Percentiles rank a stretch among this genome's conserved stretches.
Evolutionary conservation across 2,329 filamentous ascomycete genomes (phyloP).

Genomic region (Dryadomyces quercivorus): DNA sequence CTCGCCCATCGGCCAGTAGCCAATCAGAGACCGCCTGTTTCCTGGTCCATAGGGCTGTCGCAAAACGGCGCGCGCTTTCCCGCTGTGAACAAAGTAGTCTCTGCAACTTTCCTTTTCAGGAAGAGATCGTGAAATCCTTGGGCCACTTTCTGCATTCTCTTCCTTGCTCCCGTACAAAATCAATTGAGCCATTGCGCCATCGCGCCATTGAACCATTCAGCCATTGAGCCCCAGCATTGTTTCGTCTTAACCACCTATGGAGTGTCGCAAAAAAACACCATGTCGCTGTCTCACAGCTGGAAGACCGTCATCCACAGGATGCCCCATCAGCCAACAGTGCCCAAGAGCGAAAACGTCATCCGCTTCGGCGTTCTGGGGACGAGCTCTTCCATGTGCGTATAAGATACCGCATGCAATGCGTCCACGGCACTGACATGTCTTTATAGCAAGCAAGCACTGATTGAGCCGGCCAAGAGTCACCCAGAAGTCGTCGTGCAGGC

Average conservation of each 20-base stretch:
- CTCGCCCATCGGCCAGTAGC: too few relatives aligned
- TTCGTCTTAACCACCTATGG: background rate
- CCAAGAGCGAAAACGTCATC: slow-evolving; percentile 16
- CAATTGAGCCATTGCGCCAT: too few relatives aligned
- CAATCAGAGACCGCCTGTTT: too few relatives aligned
- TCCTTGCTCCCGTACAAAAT: too few relatives aligned
- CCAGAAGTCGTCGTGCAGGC: slow-evolving; percentile 39
- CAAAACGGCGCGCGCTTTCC: too few relatives aligned
- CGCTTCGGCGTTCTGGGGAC: slow-evolving; percentile 30
- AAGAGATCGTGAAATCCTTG: too few relatives aligned
- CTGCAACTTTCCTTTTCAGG: too few relatives aligned
- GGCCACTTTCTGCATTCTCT: too few relatives aligned
- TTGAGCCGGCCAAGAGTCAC: slow-evolving; percentile 37
- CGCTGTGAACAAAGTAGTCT: too few relatives aligned
- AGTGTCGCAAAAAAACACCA: background rate
- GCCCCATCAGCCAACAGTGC: slow-evolving; percentile 1
- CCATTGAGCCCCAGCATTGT: too few relatives aligned
- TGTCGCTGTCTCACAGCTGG: slow-evolving; percentile 6
- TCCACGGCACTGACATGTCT: background rate
- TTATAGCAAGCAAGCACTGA: slow-evolving; percentile 23
- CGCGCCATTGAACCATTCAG: too few relatives aligned
- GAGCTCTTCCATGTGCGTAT: slow-evolving; percentile 24
- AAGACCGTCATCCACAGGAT: background rate
- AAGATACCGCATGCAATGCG: background rate
- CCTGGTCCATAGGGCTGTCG: too few relatives aligned